Evolutionary conservation across 1,284 basidiomycete genomes (phyloP), one percentile per base, ranked within the genome.

Genomic region (Ceratobasidium sp.): DNA sequence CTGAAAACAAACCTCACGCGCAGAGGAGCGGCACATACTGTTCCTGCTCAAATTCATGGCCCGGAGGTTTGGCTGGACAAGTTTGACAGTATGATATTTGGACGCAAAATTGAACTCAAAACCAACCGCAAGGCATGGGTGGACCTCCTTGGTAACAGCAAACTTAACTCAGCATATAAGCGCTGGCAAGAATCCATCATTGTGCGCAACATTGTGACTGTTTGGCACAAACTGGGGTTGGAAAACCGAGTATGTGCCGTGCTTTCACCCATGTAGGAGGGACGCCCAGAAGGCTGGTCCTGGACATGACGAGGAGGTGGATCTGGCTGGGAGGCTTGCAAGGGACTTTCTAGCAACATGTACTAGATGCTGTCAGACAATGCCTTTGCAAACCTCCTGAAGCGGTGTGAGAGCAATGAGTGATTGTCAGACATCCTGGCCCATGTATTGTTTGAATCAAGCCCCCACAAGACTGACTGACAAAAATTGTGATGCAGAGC

Each of bases 121-220:
- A 82, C 81, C 0, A 80, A 82, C 70, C 82, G 81, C 71, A 78
- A 82, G 55, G 82, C 80, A 12, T 77, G 82, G 0, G 46, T 61
- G 15, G 81, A 82, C 60, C 40, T 78, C 1, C 78, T 83, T 2
- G 58, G 73, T 15, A 78, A 79, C 15, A 58, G 79, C 20, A 77
- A 78, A 40, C 56, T 60, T 42, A 70, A 66, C 26, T 72, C 68
- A 23, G 69, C 61, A 2, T 63, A 76, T 20, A 72, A 79, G 23
- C 7, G 75, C 4, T 81, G 80, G 80, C 64, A 69, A 40, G 71
- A 81, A 33, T 77, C 77, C 1, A 78, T 82, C 44, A 46, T 80
- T 0, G 53, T 46, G 2, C 18, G 55, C 23, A 58, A 71, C 15
- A 81, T 81, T 67, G 44, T 79, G 3, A 63, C 78, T 44, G 75